Base-by-base conservation (phyloP, 2,329 filamentous ascomycete genomes). In the Aspergillus sp. region DNA sequence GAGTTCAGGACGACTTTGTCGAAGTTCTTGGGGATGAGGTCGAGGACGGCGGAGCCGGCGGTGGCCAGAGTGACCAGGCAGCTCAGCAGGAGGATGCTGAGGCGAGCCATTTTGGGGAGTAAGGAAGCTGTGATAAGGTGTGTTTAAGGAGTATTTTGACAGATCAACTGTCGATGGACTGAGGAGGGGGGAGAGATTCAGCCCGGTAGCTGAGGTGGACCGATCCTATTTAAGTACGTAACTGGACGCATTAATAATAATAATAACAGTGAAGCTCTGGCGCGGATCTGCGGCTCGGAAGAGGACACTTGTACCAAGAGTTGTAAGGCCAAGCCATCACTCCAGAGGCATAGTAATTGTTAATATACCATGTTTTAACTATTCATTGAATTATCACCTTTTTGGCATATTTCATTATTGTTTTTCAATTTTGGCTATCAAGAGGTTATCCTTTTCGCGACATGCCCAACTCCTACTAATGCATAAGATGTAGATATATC, bases 11-110 rank as follows among this genome's bases (percentile, higher is more conserved):
- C 91, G 55, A 96, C 83, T 48, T 88, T 80, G 81, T 98, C 93
- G 75, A 99, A 99, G 82, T 97, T 99, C 69, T 82, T 81, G 56
- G 93, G 92, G 59, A 89, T 87, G 61, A 99, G 88, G 76, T 98
- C 93, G 68, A 96, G 82, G 63, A 99, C 95, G 56, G 90, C 89
- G 56, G 91, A 95, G 68, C 87, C 86, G 69, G 82, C 85, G 67
- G 73, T 75, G 70, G 90, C 88, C 60, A 85, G 80, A 57, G 81
- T 83, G 66, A 73, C 72, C 58, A 84, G 74, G 41, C 77, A 72
- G 65, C 78, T 75, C 61, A 80, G 71, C 58, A 82, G 70, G 58
- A 82, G 63, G 62, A 73, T 71, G 70, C 71, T 77, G 63, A 80
- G 66, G 58, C 77, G 77, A 73, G 73, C 73, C 79, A 81, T 81